These are phyloP conservation scores for Novakomyces olei DNA, from an alignment of 805 yeast genomes.

Conservation along the genomic window DNA sequence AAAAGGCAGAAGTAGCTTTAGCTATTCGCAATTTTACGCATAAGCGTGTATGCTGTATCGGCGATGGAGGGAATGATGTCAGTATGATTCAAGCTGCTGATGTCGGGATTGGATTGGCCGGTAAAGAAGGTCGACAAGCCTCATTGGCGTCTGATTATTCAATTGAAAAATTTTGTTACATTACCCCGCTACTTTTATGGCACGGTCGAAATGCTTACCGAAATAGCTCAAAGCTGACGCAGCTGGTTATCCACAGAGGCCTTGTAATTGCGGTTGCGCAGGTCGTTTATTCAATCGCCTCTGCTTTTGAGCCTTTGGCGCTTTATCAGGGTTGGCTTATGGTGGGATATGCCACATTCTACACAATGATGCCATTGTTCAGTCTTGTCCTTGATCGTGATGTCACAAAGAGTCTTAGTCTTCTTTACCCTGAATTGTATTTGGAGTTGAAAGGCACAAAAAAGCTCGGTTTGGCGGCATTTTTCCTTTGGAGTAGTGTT, in stretches of 20 bases:
- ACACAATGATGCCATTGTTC: constrained; percentile 96
- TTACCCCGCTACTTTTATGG: constrained; percentile 77
- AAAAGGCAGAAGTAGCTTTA: constrained; percentile 83
- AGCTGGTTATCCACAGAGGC: constrained; percentile 92
- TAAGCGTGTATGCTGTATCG: constrained; percentile 87
- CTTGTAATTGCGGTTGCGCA: constrained; percentile 83
- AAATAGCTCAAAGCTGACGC: constrained; percentile 83
- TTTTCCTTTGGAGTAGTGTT: constrained; percentile 74
- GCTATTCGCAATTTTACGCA: constrained; percentile 59
- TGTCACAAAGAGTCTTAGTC: constrained; percentile 70
- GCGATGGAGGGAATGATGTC: constrained; percentile 98
- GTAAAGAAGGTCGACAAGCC: constrained; percentile 96
- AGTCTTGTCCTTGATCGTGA: constrained; percentile 79
- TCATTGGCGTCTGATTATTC: constrained; percentile 94
- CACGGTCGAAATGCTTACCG: constrained; percentile 96
- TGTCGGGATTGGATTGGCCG: constrained; percentile 97
- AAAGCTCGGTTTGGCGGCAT: constrained; percentile 66
- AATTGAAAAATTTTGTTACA: constrained; percentile 70
- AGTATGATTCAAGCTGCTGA: constrained; percentile 98
- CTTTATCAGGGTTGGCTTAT: constrained; percentile 87
- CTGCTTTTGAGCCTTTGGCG: constrained; percentile 82
- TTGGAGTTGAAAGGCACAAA: constrained; percentile 76
- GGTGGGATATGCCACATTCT: constrained; percentile 95
- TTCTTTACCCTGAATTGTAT: constrained; percentile 82
- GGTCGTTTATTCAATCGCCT: constrained; percentile 71